phyloP scores from a whole-genome alignment of 345 rosid species.

The Salix exigua region DNA sequence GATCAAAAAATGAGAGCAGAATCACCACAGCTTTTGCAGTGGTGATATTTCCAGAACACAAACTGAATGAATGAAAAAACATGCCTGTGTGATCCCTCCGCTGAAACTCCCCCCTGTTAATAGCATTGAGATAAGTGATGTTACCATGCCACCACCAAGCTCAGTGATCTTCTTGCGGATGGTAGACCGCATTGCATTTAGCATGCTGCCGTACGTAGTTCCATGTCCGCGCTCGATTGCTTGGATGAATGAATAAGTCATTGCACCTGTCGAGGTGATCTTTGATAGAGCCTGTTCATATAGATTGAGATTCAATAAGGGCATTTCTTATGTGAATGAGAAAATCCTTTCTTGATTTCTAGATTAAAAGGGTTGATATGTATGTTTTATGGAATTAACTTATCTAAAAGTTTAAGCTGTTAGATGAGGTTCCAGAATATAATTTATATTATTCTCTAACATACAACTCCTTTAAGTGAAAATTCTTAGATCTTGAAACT shows the following conservation, averaged over 20 bases:
- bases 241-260: constrained; percentile 88
- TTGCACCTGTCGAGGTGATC: constrained; percentile 80
- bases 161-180: constrained; percentile 36
- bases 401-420: too few species aligned
- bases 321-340: neutral
- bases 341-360: neutral
- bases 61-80: neutral
- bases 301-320: neutral
- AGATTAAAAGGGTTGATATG: neutral
- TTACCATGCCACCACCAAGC: constrained; percentile 42
- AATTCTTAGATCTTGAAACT: too few species aligned
- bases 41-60: neutral
- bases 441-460: too few species aligned
- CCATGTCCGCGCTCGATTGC: constrained; percentile 73
- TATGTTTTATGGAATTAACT: too few species aligned
- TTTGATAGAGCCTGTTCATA: constrained; percentile 57
- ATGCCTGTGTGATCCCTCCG: constrained; percentile 47
- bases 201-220: constrained; percentile 59
- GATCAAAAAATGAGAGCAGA: too few species aligned
- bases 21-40: neutral
- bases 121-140: constrained; percentile 62
- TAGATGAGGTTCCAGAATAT: too few species aligned
- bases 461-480: too few species aligned
- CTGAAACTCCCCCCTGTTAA: constrained; percentile 42
- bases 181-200: constrained; percentile 72